Evolutionary conservation across 208 protist genomes (phyloP).

Genomic region (Leishmania mexicana): DNA sequence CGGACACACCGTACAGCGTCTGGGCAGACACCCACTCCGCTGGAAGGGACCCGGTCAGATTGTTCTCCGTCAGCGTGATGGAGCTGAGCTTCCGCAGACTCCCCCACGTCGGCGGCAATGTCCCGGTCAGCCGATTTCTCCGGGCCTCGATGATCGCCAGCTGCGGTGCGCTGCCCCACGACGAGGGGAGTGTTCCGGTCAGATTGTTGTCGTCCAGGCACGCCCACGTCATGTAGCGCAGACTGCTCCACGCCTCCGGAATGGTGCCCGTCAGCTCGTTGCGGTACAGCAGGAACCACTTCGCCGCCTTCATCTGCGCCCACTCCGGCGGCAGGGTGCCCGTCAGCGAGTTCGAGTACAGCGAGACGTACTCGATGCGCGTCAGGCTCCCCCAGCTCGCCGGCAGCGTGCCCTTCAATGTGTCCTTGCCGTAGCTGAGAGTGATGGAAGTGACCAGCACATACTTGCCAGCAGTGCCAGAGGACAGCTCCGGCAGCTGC

Average conservation of each 20-base stretch:
- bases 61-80: conserved; percentile 2
- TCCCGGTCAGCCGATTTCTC: conserved; percentile 4
- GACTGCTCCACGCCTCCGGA: not conserved
- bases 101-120: not conserved
- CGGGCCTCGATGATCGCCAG: conserved; percentile 8
- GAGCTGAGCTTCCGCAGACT: not conserved
- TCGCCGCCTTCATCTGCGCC: conserved; percentile 10
- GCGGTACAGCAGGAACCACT: conserved; percentile 6
- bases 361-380: not conserved
- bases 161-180: conserved; percentile 5
- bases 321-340: conserved; percentile 22
- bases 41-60: conserved; percentile 1
- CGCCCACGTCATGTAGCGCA: conserved; percentile 11
- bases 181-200: conserved; percentile 12
- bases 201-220: conserved; percentile 14
- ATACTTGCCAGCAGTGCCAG: not conserved
- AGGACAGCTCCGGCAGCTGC: conserved; percentile 18
- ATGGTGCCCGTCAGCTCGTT: conserved; percentile 8
- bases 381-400: conserved; percentile 9
- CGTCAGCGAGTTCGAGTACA: conserved; percentile 8
- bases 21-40: not conserved
- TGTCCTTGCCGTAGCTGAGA: conserved; percentile 2
- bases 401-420: conserved; percentile 9
- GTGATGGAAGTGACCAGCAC: conserved; percentile 4
- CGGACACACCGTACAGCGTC: conserved; percentile 2